Percentiles rank a stretch among this genome's conserved stretches.
Evolutionary conservation across 116 monocot species (phyloP).

Genomic region (Cymodocea nodosa): DNA sequence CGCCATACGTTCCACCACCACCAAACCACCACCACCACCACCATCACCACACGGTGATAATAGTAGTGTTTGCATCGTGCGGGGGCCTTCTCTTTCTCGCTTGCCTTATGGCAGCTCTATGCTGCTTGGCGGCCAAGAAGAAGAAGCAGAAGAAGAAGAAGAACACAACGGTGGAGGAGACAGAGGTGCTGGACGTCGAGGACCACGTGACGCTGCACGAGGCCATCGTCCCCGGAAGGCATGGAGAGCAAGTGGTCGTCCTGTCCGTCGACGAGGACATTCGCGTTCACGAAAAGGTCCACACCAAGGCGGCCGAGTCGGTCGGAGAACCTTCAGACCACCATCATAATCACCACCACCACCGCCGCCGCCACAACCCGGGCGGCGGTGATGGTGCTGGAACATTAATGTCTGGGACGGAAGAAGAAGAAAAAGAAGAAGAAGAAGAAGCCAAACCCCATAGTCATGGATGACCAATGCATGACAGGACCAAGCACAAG

Average conservation of each 20-base stretch:
- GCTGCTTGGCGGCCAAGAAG: slow-evolving; percentile 55
- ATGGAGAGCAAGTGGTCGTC: slow-evolving; percentile 23
- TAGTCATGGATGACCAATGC: too few relatives aligned
- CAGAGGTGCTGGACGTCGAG: slow-evolving; percentile 21
- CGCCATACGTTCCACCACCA: slow-evolving; percentile 2
- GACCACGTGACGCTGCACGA: slow-evolving; percentile 53
- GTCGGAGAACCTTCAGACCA: not conserved
- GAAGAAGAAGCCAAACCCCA: too few relatives aligned
- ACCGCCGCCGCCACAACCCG: not conserved
- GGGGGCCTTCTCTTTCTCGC: slow-evolving; percentile 58
- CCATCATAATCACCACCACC: not conserved
- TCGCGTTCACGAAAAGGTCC: slow-evolving; percentile 7
- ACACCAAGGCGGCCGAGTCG: slow-evolving; percentile 1
- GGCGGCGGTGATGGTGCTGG: not conserved
- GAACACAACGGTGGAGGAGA: slow-evolving; percentile 22
- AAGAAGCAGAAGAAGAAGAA: slow-evolving; percentile 75
- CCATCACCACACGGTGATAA: slow-evolving; percentile 35
- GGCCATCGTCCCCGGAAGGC: slow-evolving; percentile 32
- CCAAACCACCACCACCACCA: slow-evolving; percentile 9
- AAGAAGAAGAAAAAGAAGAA: too few relatives aligned
- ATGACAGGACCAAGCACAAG: too few relatives aligned
- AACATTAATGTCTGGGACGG: not conserved
- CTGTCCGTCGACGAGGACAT: slow-evolving; percentile 22
- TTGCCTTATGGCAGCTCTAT: slow-evolving; percentile 34
- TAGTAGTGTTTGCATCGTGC: slow-evolving; percentile 47